Percentiles rank a stretch among this genome's conserved stretches.
Evolutionary conservation across 345 rosid species (phyloP).

Genomic region (Murraya koenigii): DNA sequence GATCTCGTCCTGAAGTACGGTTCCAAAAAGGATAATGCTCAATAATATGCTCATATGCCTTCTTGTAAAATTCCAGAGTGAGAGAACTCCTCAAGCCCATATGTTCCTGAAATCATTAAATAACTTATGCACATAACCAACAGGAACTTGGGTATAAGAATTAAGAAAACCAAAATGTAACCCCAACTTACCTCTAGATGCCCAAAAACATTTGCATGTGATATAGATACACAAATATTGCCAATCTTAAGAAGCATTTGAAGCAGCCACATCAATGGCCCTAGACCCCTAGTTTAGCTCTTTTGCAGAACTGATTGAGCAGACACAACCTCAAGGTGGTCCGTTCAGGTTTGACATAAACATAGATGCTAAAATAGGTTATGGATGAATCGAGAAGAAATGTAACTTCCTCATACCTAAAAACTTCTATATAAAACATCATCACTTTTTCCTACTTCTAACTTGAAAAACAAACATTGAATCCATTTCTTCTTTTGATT

Average conservation of each 20-base stretch:
- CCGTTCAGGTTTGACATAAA: neutral
- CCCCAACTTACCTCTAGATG: neutral
- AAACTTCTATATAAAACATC: neutral
- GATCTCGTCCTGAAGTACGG: conserved; percentile 85
- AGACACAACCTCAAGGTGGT: neutral
- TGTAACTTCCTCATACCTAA: neutral
- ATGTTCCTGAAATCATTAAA: conserved; percentile 58
- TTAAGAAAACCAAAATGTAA: neutral
- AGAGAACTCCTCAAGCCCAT: conserved; percentile 83
- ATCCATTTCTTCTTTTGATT: neutral
- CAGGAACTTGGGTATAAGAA: neutral
- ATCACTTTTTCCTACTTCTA: neutral
- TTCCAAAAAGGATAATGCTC: conserved; percentile 83
- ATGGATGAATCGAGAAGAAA: neutral
- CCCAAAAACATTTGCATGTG: neutral
- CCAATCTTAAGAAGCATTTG: neutral
- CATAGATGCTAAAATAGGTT: neutral
- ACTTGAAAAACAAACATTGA: neutral
- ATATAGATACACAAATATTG: neutral
- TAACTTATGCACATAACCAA: conserved; percentile 10
- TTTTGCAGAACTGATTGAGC: neutral
- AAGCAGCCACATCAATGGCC: neutral
- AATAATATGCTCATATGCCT: conserved; percentile 66
- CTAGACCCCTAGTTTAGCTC: neutral
- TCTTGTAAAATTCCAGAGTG: conserved; percentile 78